Conservation (phyloP, 306 rosid genomes). For the Malus orientalis region DNA sequence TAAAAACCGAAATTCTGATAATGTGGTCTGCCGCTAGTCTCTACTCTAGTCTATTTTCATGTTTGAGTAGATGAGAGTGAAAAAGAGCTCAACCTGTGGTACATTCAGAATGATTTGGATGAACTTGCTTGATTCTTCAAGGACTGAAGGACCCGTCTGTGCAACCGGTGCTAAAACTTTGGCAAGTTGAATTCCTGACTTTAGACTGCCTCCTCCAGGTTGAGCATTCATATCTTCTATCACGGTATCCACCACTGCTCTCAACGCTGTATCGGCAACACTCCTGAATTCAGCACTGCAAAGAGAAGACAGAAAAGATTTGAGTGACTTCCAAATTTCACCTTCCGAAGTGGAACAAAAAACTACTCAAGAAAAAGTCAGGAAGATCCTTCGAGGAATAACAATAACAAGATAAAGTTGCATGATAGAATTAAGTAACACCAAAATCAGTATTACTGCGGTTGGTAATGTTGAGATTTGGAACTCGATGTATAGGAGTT, state of each 20-base stretch:
- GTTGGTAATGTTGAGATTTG: background rate
- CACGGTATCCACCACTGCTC: slow-evolving; percentile 47
- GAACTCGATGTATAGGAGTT: background rate
- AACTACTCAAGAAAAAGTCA: background rate
- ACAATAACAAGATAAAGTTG: background rate
- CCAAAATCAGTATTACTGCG: background rate
- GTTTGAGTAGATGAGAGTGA: slow-evolving; percentile 78
- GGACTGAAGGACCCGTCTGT: slow-evolving; percentile 57
- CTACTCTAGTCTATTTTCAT: slow-evolving; percentile 38
- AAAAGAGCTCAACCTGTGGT: slow-evolving; percentile 76
- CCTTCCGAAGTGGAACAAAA: background rate
- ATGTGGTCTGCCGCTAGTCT: slow-evolving; percentile 24
- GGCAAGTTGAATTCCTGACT: slow-evolving; percentile 59
- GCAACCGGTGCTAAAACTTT: slow-evolving; percentile 72
- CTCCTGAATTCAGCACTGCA: slow-evolving; percentile 68
- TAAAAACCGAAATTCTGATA: slow-evolving; percentile 20
- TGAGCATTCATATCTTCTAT: slow-evolving; percentile 48
- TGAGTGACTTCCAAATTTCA: background rate
- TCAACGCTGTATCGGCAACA: slow-evolving; percentile 51
- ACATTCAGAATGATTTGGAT: slow-evolving; percentile 41
- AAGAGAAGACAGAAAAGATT: background rate
- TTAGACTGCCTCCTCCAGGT: slow-evolving; percentile 45
- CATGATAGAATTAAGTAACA: background rate
- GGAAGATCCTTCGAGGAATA: background rate
- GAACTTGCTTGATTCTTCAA: slow-evolving; percentile 73